A percentile compares a stretch with the other conserved stretches of the same genome.
Evolutionary conservation across 176 grass and related monocot species (phyloP).

Genomic region (Ensete ventricosum): DNA sequence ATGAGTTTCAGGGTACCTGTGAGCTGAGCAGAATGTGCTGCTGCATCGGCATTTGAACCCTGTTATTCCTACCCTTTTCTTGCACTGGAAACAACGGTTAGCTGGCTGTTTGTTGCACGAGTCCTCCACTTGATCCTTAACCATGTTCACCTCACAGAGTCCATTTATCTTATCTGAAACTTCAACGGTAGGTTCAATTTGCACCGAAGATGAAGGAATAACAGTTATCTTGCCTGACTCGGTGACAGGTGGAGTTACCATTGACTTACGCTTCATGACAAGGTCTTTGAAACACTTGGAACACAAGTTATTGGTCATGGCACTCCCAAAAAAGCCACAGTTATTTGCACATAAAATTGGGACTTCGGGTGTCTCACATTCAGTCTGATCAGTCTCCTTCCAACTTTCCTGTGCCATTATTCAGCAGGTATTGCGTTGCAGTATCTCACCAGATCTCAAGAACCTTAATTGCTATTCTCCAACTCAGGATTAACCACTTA

Average conservation of each 20-base stretch:
- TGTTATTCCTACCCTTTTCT: constrained; percentile 52
- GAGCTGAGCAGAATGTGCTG: constrained; percentile 49
- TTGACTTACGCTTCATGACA: constrained; percentile 15
- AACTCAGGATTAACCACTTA: background rate
- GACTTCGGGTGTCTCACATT: constrained; percentile 43
- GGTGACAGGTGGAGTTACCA: constrained; percentile 18
- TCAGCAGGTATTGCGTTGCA: background rate
- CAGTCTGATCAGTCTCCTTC: constrained; percentile 61
- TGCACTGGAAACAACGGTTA: constrained; percentile 58
- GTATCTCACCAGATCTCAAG: background rate
- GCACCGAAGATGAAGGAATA: constrained; percentile 25
- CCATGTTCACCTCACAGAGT: constrained; percentile 14
- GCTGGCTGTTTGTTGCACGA: constrained; percentile 18
- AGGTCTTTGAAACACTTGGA: constrained; percentile 62
- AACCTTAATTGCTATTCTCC: background rate
- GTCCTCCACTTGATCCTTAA: constrained; percentile 35
- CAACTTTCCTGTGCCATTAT: constrained; percentile 84
- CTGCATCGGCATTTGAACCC: constrained; percentile 72
- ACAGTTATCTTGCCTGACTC: constrained; percentile 33
- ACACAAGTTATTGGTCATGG: constrained; percentile 64
- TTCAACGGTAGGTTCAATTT: constrained; percentile 12
- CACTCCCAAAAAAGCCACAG: constrained; percentile 77
- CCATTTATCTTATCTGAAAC: background rate
- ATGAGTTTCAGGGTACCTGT: constrained; percentile 51
- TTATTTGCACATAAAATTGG: constrained; percentile 64